Base-by-base conservation (phyloP, 352 stramenopile species). In the Pythium biforme region DNA sequence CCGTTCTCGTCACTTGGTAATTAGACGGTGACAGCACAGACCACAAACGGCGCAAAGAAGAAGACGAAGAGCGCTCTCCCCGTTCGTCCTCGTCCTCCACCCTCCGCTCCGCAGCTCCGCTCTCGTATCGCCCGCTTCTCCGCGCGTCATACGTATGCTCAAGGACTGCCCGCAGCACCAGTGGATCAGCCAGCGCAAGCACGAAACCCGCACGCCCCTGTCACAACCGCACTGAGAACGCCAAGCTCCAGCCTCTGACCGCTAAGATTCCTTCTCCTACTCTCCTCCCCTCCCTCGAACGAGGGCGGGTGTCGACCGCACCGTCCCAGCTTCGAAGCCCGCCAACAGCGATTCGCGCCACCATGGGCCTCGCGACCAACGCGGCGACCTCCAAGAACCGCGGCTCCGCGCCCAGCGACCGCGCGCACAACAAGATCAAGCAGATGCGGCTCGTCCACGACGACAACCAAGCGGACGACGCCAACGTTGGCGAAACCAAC, bases 141-240 rank as follows among this genome's bases (percentile, higher is more conserved):
- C 20, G 27, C 53, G 12, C 25, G 53, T 33, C 29, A 4, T 27
- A n/a, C 56, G 56, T 47, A 95, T 95, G 86, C 86, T 95, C 50
- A 94, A 94, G 79, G 77, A 94, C 74, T 95, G 86, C 61, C 86
- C 86, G 61, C 86, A 95, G 80, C 86, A 95, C 72, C 86, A 95
- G 84, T 95, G 83, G 83, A 92, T 95, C 70, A 88, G 75, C 73
- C 83, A 91, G 69, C 86, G 86, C 77, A 90, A 83, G 69, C 83
- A 92, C 83, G 86, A 95, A 77, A 94, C 83, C 72, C 85, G 82
- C 72, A 83, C 76, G 55, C 73, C 76, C 52, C 81, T 90, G 68
- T 81, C 73, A 76, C 75, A 81, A 74, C 73, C 73, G 15, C 67
- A 85, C 53, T 92, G 80, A 86, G 19, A 20, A 5, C 29, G 9